Percentiles rank a stretch among this genome's conserved stretches.
phyloP scores from a whole-genome alignment of 2,329 filamentous ascomycete species.

The Xylariales sp. region DNA sequence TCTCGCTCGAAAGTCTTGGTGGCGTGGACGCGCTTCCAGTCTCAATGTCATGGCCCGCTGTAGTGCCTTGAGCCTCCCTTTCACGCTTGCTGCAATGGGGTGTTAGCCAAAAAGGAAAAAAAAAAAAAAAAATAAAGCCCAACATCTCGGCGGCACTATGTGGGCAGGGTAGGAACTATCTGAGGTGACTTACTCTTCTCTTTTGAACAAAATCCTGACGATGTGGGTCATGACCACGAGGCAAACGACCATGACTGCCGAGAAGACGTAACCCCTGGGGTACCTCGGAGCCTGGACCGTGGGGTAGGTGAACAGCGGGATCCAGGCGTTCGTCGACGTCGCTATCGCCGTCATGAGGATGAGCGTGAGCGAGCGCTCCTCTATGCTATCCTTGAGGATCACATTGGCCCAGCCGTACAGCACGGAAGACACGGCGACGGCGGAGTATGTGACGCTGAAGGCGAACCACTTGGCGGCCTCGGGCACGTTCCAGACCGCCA shows the following conservation, averaged over 20 bases:
- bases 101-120: too few relatives aligned
- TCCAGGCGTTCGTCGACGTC: slow-evolving; percentile 53
- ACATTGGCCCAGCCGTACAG: slow-evolving; percentile 54
- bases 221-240: slow-evolving; percentile 5
- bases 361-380: slow-evolving; percentile 43
- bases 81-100: too few relatives aligned
- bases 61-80: too few relatives aligned
- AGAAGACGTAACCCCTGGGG: slow-evolving; percentile 30
- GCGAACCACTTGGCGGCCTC: slow-evolving; percentile 51
- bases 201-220: slow-evolving; percentile 2
- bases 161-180: too few relatives aligned
- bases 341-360: slow-evolving; percentile 49
- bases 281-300: slow-evolving; percentile 38
- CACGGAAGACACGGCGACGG: slow-evolving; percentile 48
- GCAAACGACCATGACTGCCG: slow-evolving; percentile 4
- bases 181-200: slow-evolving; percentile 2
- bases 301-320: slow-evolving; percentile 44
- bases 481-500: slow-evolving; percentile 52
- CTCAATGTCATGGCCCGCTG: too few relatives aligned
- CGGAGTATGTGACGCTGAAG: slow-evolving; percentile 42
- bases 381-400: slow-evolving; percentile 37
- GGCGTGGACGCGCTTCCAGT: too few relatives aligned
- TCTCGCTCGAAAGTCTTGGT: too few relatives aligned
- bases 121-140: too few relatives aligned
- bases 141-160: too few relatives aligned